Percentiles rank a stretch among this genome's conserved stretches.
These are phyloP conservation scores for Phaeotremella fagi DNA, from an alignment of 768 basidiomycete genomes.

Conservation along the genomic window DNA sequence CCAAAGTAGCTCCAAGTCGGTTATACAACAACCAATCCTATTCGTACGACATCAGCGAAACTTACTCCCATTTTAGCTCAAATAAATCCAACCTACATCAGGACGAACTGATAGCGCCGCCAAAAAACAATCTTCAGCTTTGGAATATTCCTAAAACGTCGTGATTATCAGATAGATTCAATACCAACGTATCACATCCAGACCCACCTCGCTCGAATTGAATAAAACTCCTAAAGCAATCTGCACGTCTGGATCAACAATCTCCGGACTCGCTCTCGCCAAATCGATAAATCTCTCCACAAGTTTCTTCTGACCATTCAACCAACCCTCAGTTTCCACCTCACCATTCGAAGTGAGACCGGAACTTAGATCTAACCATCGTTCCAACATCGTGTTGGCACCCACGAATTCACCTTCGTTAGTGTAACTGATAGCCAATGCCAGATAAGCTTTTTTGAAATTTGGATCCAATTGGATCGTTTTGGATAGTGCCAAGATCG, in stretches of 20 bases:
- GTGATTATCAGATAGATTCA: neutral
- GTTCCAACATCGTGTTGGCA: slow-evolving; percentile 73
- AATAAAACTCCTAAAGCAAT: slow-evolving; percentile 88
- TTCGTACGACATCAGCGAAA: no score
- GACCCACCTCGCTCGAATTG: slow-evolving; percentile 77
- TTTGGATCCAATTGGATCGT: slow-evolving; percentile 75
- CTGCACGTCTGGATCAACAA: slow-evolving; percentile 89
- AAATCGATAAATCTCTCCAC: slow-evolving; percentile 76
- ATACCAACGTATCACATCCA: neutral
- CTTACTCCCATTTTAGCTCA: no score
- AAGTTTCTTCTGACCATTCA: slow-evolving; percentile 51
- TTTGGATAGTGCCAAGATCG: slow-evolving; percentile 74
- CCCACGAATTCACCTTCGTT: slow-evolving; percentile 74
- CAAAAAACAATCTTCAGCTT: slow-evolving; percentile 89
- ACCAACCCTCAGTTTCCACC: slow-evolving; percentile 2
- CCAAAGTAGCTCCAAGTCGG: slow-evolving; percentile 84
- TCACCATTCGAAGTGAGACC: slow-evolving; percentile 50
- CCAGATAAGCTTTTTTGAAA: slow-evolving; percentile 70
- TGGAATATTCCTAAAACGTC: slow-evolving; percentile 67
- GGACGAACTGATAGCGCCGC: slow-evolving; percentile 82
- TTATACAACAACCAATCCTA: slow-evolving; percentile 95
- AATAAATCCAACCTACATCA: slow-evolving; percentile 56
- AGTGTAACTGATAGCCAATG: slow-evolving; percentile 80
- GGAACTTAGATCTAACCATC: slow-evolving; percentile 62
- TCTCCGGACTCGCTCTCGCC: slow-evolving; percentile 60